Evolutionary conservation across 2,329 filamentous ascomycete species (phyloP).

Genomic region (Ambrosiella beaveri): DNA sequence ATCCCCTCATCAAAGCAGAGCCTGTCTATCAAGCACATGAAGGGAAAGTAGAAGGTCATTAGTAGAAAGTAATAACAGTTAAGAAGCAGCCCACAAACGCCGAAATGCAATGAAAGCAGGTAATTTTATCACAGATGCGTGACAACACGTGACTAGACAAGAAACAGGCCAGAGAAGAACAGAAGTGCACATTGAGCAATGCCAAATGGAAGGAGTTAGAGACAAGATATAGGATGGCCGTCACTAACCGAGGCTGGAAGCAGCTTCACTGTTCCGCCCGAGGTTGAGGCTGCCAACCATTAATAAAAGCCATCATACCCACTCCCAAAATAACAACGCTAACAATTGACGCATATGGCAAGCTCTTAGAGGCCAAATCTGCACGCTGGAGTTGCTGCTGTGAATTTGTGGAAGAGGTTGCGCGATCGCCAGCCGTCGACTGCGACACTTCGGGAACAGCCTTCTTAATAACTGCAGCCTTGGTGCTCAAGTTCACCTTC

Average conservation of each 20-base stretch:
- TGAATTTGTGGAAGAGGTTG: background rate
- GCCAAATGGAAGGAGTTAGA: no score
- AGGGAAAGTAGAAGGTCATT: background rate
- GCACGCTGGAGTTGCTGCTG: slow-evolving; percentile 5
- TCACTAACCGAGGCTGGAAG: background rate
- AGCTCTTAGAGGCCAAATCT: slow-evolving; percentile 28
- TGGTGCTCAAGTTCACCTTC: background rate
- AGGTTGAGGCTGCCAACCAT: slow-evolving; percentile 51
- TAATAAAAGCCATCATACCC: slow-evolving; percentile 73
- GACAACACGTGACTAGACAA: no score
- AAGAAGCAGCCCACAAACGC: background rate
- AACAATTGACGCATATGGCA: slow-evolving; percentile 68
- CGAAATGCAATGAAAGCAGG: background rate
- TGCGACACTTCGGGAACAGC: slow-evolving; percentile 21
- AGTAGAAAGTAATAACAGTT: background rate
- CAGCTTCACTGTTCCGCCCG: slow-evolving; percentile 15
- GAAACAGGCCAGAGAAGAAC: background rate
- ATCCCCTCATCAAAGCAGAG: background rate
- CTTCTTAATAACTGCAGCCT: slow-evolving; percentile 26
- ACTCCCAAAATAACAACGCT: slow-evolving; percentile 68
- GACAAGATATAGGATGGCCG: no score
- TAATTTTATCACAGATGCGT: background rate
- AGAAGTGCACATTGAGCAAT: slow-evolving; percentile 2
- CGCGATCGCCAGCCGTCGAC: background rate
- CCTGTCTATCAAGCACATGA: background rate